Base-by-base conservation (phyloP, 352 stramenopile species). In the Phytopythium oedochilum region DNA sequence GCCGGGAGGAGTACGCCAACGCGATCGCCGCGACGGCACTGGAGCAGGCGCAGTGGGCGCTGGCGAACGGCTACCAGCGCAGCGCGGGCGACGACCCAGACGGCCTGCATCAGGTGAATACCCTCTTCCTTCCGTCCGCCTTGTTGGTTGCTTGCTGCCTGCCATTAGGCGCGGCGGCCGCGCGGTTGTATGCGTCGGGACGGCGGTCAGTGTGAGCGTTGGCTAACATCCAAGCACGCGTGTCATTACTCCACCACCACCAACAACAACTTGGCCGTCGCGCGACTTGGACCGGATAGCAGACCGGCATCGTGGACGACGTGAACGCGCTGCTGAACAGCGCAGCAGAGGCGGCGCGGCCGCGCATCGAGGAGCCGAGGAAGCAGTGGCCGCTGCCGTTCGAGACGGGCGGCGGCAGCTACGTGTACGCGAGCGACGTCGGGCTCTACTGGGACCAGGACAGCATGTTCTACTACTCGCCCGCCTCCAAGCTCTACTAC, bases 401-500 rank as follows among this genome's bases (percentile, higher is more conserved):
- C 47, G 85, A 94, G 64, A 86, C 74, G 12, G 83, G 60, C 15
- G 85, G 85, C 5, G 85, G 83, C 17, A 88, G 77, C 60, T 94
- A 91, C 38, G 65, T 90, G 12, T 94, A 76, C 53, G 68, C 60
- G 18, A 86, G 68, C 36, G 78, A 89, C 28, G 70, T 60, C 57
- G 83, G 85, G 0, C 64, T 94, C 42, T 93, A 92, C 55, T 94
- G 85, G 59, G 78, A 94, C 50, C 61, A 66, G 1, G 77, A 93
- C 59, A 92, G 79, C 56, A 83, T 89, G 81, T 94, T 92, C 31
- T 93, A 91, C 64, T 93, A 92, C 66, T 66, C 92, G 51, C 63
- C 78, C 34, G 70, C 81, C 20, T 74, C 78, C 17, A 90, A 86
- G 53, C 44, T 91, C 5, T 94, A 93, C 61, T 81, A 85, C 57